These are phyloP conservation scores for Aphanomyces euteiches DNA, from an alignment of 352 stramenopile species.

Conservation along the genomic window DNA sequence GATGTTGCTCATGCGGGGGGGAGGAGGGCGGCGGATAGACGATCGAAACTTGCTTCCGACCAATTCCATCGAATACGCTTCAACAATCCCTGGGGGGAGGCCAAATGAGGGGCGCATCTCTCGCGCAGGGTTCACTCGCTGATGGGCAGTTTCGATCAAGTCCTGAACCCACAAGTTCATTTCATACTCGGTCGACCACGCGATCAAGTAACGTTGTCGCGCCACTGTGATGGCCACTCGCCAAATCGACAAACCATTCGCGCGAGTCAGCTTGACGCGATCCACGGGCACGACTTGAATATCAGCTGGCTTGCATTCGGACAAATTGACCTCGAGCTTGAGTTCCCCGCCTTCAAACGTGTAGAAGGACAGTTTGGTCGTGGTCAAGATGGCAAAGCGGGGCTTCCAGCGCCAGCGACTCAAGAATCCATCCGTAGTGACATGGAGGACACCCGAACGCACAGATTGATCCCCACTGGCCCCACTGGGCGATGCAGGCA, in stretches of 20 bases:
- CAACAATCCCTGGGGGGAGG: no score
- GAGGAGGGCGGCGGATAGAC: not conserved
- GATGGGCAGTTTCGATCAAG: slow-evolving; percentile 32
- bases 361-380: slow-evolving; percentile 58
- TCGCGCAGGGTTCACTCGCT: not conserved
- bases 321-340: slow-evolving; percentile 65
- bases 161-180: slow-evolving; percentile 85
- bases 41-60: not conserved
- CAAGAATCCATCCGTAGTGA: slow-evolving; percentile 47
- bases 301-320: slow-evolving; percentile 52
- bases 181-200: slow-evolving; percentile 69
- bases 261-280: slow-evolving; percentile 61
- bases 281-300: slow-evolving; percentile 78
- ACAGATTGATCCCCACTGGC: slow-evolving; percentile 41
- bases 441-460: slow-evolving; percentile 74
- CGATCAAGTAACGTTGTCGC: slow-evolving; percentile 55
- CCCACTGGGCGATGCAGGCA: not conserved
- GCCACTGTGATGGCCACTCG: slow-evolving; percentile 66
- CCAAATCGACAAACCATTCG: slow-evolving; percentile 71
- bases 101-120: not conserved
- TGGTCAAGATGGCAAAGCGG: slow-evolving; percentile 70
- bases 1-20: not conserved
- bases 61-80: no score
- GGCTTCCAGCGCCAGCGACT: slow-evolving; percentile 76
- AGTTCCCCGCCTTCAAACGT: slow-evolving; percentile 78